Evolutionary conservation across 1,284 basidiomycete species (phyloP).

Genomic region (Leccinum pachyderme): DNA sequence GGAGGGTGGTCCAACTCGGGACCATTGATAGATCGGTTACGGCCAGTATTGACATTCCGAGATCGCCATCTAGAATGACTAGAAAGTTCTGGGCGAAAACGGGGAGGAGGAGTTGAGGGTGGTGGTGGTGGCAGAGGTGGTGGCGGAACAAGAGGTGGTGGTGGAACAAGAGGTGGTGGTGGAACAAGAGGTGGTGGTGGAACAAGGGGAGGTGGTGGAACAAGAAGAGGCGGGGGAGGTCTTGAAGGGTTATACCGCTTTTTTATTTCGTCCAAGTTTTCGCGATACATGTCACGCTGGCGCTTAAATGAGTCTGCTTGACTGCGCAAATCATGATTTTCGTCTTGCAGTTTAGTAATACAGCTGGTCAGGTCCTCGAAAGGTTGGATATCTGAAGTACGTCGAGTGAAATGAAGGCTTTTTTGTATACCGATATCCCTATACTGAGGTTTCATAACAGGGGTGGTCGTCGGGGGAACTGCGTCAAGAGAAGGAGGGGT

Average conservation of each 20-base stretch:
- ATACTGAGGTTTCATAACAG: conserved; percentile 14
- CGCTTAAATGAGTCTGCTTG: conserved; percentile 10
- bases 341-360: conserved; percentile 21
- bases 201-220: not conserved
- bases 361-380: conserved; percentile 11
- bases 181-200: not conserved
- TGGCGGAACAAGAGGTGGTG: not conserved
- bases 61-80: conserved; percentile 22
- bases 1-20: conserved; percentile 17
- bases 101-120: not conserved
- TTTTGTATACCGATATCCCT: conserved; percentile 29
- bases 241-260: conserved; percentile 9
- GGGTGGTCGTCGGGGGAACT: conserved; percentile 1
- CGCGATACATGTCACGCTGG: conserved; percentile 9
- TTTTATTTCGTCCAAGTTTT: conserved; percentile 17
- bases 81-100: conserved; percentile 6
- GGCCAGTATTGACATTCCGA: conserved; percentile 1
- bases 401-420: conserved; percentile 20
- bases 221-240: not conserved
- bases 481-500: conserved; percentile 4
- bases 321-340: conserved; percentile 14
- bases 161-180: not conserved
- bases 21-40: not conserved
- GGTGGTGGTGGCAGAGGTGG: not conserved
- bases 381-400: not conserved